phyloP scores from a whole-genome alignment of 1,284 basidiomycete genomes.

The Cryptococcus floricola region DNA sequence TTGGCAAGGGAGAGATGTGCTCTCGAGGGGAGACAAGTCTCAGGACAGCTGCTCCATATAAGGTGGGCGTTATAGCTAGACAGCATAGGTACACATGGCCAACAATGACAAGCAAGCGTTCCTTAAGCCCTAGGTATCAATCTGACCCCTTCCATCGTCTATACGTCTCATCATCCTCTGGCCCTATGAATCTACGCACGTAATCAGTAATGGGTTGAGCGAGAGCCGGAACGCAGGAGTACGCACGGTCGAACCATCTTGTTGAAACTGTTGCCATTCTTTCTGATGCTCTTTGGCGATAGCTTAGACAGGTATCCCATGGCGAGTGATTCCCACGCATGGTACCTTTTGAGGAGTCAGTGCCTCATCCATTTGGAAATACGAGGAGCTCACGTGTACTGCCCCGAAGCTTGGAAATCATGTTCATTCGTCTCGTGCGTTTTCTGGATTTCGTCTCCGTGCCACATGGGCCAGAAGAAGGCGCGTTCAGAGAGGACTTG shows the following conservation, averaged over 20 bases:
- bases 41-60: no score
- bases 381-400: conserved; percentile 42
- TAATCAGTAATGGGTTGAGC: neutral
- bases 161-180: conserved; percentile 34
- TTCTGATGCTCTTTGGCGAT: conserved; percentile 37
- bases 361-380: neutral
- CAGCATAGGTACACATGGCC: neutral
- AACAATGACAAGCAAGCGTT: neutral
- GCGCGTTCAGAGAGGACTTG: conserved; percentile 51
- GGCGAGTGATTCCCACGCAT: conserved; percentile 50
- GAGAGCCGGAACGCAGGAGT: neutral
- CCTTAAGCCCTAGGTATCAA: neutral
- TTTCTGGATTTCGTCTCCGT: conserved; percentile 40
- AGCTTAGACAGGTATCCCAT: conserved; percentile 43
- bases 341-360: conserved; percentile 34
- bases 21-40: no score
- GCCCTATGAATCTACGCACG: conserved; percentile 28
- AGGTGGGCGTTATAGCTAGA: neutral
- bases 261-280: conserved; percentile 46
- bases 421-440: conserved; percentile 40
- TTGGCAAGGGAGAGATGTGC: no score
- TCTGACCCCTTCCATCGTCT: conserved; percentile 18
- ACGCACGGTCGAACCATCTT: conserved; percentile 45
- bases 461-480: conserved; percentile 54
- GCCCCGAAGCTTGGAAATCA: conserved; percentile 40